Conservation (phyloP, 2,329 filamentous ascomycete genomes). For the Venturia pyrina region DNA sequence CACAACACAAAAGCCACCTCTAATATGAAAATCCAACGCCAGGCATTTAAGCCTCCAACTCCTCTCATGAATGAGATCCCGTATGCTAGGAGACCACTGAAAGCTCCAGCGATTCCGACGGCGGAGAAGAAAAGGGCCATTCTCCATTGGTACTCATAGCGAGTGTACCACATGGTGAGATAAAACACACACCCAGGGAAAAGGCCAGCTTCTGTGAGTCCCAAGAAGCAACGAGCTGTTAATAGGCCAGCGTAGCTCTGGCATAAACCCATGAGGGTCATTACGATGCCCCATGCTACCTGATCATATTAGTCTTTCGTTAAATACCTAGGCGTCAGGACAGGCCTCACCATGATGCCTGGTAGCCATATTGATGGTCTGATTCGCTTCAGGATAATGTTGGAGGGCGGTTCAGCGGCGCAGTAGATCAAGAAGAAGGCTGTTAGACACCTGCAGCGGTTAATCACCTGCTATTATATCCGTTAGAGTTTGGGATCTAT, state of each 20-base stretch:
- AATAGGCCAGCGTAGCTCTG: constrained; percentile 38
- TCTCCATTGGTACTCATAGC: constrained; percentile 47
- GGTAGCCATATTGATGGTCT: constrained; percentile 26
- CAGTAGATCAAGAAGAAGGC: constrained; percentile 47
- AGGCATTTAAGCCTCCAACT: constrained; percentile 34
- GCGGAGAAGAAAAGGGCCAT: constrained; percentile 52
- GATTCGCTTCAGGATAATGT: constrained; percentile 43
- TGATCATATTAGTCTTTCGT: constrained; percentile 12
- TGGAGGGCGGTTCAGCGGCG: constrained; percentile 45
- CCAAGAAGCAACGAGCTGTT: constrained; percentile 37
- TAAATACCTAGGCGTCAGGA: not conserved
- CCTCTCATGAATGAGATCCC: constrained; percentile 52
- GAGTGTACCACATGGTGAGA: constrained; percentile 53
- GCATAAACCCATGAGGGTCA: constrained; percentile 41
- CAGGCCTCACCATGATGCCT: constrained; percentile 26
- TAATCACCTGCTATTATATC: not conserved
- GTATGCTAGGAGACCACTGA: constrained; percentile 50
- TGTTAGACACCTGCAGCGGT: constrained; percentile 5
- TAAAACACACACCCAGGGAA: constrained; percentile 22
- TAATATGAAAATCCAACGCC: constrained; percentile 33
- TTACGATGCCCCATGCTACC: constrained; percentile 37
- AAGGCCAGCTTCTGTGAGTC: constrained; percentile 27
- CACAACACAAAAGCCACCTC: constrained; percentile 15
- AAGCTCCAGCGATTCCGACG: constrained; percentile 48
- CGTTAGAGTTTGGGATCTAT: not conserved